phyloP scores from a whole-genome alignment of 1,139 yeast genomes.

The Yamadazyma atmosphaerica region DNA sequence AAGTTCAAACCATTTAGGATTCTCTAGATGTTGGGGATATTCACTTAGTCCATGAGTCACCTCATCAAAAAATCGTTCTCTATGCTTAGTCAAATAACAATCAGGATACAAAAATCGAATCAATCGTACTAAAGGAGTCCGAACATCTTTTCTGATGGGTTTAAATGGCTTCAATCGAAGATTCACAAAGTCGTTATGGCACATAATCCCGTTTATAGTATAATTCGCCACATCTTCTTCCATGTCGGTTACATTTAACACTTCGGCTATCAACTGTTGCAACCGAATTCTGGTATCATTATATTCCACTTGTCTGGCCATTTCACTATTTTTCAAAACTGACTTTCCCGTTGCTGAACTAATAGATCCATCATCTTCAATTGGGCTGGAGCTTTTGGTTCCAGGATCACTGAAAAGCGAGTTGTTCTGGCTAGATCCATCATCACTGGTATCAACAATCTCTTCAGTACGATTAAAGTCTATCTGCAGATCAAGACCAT shows the following conservation, averaged over 20 bases:
- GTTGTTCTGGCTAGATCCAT: not conserved
- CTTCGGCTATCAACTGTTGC: not conserved
- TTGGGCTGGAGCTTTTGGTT: no score
- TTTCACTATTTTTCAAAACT: not conserved
- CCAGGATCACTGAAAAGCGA: not conserved
- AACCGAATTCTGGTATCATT: not conserved
- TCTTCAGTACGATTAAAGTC: no score
- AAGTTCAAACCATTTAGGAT: slow-evolving; percentile 10
- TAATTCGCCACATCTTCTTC: slow-evolving; percentile 1
- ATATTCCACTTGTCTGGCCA: not conserved
- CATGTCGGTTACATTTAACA: not conserved
- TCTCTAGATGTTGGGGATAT: not conserved
- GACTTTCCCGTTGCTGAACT: not conserved
- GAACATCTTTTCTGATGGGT: not conserved
- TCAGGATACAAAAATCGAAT: not conserved
- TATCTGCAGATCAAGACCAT: no score
- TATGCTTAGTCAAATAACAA: not conserved
- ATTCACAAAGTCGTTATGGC: not conserved
- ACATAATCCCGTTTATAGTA: not conserved
- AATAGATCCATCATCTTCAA: not conserved
- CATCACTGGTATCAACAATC: not conserved
- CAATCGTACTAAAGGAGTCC: not conserved
- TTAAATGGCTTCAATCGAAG: not conserved
- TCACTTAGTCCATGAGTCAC: slow-evolving; percentile 2
- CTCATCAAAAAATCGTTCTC: slow-evolving; percentile 6